These are phyloP conservation scores for Diaporthe longicolla DNA, from an alignment of 2,329 filamentous ascomycete species.

Conservation along the genomic window DNA sequence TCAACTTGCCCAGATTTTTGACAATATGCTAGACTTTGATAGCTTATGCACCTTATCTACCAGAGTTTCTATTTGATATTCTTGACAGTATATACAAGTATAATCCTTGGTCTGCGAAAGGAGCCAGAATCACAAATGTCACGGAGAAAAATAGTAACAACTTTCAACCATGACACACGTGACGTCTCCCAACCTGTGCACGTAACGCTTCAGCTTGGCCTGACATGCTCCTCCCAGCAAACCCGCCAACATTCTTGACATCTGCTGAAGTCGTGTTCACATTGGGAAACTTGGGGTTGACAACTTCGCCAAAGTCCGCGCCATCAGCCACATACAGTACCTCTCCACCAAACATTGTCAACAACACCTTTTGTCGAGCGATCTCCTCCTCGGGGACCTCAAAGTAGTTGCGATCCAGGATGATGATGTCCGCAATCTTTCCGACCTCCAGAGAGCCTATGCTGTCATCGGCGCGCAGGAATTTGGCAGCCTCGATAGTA, in stretches of 20 bases:
- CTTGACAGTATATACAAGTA: too few species aligned
- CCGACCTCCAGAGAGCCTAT: conserved; percentile 5
- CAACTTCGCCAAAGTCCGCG: neutral
- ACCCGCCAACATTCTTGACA: conserved; percentile 1
- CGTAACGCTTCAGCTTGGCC: neutral
- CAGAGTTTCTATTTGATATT: too few species aligned
- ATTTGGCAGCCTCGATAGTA: conserved; percentile 7
- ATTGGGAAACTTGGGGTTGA: neutral
- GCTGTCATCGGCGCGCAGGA: neutral
- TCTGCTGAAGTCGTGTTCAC: neutral
- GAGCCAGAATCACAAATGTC: too few species aligned
- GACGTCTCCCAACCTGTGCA: conserved; percentile 4
- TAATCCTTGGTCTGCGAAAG: too few species aligned
- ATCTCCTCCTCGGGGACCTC: conserved; percentile 18
- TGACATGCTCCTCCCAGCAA: conserved; percentile 12
- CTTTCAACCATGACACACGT: neutral
- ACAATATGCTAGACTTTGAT: too few species aligned
- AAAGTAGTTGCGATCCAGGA: conserved; percentile 13
- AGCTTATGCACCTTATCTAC: too few species aligned
- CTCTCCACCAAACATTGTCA: conserved; percentile 11
- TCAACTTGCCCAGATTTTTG: too few species aligned
- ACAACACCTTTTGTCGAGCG: conserved; percentile 8
- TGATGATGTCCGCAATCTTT: conserved; percentile 14
- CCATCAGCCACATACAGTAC: conserved; percentile 1
- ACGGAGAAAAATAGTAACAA: too few species aligned